Evolutionary conservation across 352 stramenopile genomes (phyloP).

Genomic region (Phytophthora citricola): DNA sequence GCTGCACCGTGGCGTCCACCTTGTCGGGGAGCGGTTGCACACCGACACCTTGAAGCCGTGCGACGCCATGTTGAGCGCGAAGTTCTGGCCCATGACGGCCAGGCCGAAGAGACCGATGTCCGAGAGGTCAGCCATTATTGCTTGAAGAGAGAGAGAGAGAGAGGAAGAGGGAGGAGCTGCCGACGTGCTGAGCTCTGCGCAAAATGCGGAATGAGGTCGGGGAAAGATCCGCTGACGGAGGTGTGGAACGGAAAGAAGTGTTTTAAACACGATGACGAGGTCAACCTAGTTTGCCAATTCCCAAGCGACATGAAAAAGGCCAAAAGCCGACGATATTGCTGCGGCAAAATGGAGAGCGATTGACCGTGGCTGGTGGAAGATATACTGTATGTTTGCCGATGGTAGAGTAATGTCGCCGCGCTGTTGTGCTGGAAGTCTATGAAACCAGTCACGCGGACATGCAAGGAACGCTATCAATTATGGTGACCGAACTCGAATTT

Average conservation of each 20-base stretch:
- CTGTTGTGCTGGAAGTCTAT: too few relatives aligned
- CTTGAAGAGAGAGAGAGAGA: constrained; percentile 23
- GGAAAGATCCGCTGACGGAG: constrained; percentile 22
- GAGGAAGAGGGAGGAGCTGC: constrained; percentile 1
- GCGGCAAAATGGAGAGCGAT: too few relatives aligned
- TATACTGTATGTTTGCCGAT: too few relatives aligned
- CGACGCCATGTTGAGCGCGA: constrained; percentile 98
- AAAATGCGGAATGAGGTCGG: constrained; percentile 40
- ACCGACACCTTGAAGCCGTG: constrained; percentile 98
- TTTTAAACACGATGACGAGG: constrained; percentile 28
- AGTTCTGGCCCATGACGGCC: constrained; percentile 98
- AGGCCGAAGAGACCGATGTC: constrained; percentile 92
- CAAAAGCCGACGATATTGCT: not conserved
- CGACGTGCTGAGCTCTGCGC: constrained; percentile 17
- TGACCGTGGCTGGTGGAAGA: too few relatives aligned
- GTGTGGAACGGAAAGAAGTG: not conserved
- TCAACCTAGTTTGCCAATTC: constrained; percentile 6
- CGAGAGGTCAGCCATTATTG: constrained; percentile 62
- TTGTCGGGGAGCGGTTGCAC: constrained; percentile 97
- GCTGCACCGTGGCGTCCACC: constrained; percentile 95
- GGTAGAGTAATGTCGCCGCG: too few relatives aligned
- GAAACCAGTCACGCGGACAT: too few relatives aligned
- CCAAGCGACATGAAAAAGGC: constrained; percentile 27
- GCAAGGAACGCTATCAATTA: too few relatives aligned
- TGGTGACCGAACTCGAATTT: too few relatives aligned